A percentile compares a stretch with the other conserved stretches of the same genome.
These are phyloP conservation scores for Lasiosphaeria miniovina DNA, from an alignment of 495 filamentous ascomycete species.

Conservation along the genomic window DNA sequence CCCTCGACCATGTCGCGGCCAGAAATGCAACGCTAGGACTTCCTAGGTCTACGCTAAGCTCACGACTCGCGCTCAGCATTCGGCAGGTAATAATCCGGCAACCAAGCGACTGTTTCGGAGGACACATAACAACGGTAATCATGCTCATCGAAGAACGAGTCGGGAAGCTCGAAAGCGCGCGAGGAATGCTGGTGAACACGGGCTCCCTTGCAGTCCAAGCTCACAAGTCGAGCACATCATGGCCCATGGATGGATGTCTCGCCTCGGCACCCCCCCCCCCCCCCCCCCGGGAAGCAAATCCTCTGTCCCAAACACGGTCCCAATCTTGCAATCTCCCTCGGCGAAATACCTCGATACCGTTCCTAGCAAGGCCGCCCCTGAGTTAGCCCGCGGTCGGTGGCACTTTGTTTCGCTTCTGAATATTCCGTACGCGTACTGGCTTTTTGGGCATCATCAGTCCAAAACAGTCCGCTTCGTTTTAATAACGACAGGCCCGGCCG, in stretches of 20 bases:
- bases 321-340: constrained; percentile 21
- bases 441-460: too few species aligned
- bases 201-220: constrained; percentile 2
- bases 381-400: neutral
- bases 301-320: neutral
- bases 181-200: neutral
- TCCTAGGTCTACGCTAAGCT: too few species aligned
- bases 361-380: neutral
- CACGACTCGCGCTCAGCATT: too few species aligned
- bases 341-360: constrained; percentile 11
- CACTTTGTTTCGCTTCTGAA: neutral
- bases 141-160: constrained; percentile 5
- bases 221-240: neutral
- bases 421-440: too few species aligned
- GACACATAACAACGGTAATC: neutral
- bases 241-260: constrained; percentile 5
- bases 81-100: too few species aligned
- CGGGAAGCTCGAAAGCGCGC: constrained; percentile 4
- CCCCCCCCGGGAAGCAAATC: too few species aligned
- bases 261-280: neutral
- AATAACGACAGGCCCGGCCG: too few species aligned
- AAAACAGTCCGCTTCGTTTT: too few species aligned
- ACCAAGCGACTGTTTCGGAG: too few species aligned
- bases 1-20: too few species aligned
- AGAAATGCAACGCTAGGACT: too few species aligned